phyloP scores from a whole-genome alignment of 495 filamentous ascomycete genomes.

The Penicillium antarcticum region DNA sequence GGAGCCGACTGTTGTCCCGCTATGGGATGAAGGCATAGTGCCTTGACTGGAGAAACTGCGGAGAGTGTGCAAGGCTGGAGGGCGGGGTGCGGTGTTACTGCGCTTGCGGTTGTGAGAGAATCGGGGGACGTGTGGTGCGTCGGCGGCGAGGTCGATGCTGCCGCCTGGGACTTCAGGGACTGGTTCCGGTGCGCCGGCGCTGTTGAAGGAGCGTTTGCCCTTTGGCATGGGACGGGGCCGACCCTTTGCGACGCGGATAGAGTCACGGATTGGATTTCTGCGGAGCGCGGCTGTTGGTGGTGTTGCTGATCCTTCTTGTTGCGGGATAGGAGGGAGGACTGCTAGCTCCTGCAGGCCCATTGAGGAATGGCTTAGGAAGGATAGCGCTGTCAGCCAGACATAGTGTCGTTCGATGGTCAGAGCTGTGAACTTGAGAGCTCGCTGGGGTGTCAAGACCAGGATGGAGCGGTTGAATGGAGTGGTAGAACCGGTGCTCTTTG shows the following conservation, averaged over 20 bases:
- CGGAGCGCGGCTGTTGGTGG: constrained; percentile 44
- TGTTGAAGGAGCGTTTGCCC: constrained; percentile 37
- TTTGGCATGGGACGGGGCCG: constrained; percentile 55
- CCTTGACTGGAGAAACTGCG: constrained; percentile 70
- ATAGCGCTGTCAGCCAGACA: constrained; percentile 89
- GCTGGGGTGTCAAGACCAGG: constrained; percentile 86
- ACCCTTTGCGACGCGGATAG: constrained; percentile 83
- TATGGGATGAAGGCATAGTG: constrained; percentile 37
- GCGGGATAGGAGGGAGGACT: constrained; percentile 51
- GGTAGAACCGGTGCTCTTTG: constrained; percentile 58
- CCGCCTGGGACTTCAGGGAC: constrained; percentile 33
- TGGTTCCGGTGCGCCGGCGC: constrained; percentile 23
- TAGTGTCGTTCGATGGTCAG: constrained; percentile 81
- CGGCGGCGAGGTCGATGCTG: constrained; percentile 55
- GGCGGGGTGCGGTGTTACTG: constrained; percentile 74
- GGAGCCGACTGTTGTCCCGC: constrained; percentile 49
- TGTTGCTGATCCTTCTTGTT: constrained; percentile 42
- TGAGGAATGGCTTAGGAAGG: constrained; percentile 85
- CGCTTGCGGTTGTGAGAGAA: constrained; percentile 81
- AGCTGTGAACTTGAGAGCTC: constrained; percentile 95
- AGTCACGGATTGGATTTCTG: constrained; percentile 76
- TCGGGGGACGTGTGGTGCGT: constrained; percentile 76
- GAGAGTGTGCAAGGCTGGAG: constrained; percentile 55
- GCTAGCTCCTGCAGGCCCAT: constrained; percentile 68
- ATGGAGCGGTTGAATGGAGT: constrained; percentile 88